phyloP scores from a whole-genome alignment of 768 basidiomycete genomes.

The Leccinum disarticulatum region DNA sequence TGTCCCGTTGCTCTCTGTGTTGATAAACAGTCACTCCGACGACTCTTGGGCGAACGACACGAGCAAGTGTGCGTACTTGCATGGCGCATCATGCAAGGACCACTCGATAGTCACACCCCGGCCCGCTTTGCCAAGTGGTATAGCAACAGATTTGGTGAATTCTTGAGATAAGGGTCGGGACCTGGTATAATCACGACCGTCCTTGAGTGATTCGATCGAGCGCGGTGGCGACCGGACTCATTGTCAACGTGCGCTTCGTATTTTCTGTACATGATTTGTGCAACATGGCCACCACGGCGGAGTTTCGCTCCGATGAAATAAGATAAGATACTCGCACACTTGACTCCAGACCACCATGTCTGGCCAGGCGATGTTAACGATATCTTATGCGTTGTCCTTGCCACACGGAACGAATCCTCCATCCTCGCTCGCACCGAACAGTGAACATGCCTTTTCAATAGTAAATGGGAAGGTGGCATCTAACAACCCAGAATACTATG shows the following conservation, averaged over 20 bases:
- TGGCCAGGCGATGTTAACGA: conserved; percentile 14
- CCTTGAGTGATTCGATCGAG: conserved; percentile 87
- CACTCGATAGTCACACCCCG: conserved; percentile 7
- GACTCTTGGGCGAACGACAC: no score
- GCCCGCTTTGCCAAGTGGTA: conserved; percentile 39
- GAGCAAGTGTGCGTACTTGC: no score
- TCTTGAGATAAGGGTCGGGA: conserved; percentile 51
- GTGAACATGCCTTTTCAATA: conserved; percentile 28
- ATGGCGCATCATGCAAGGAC: no score
- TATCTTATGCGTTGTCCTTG: conserved; percentile 24
- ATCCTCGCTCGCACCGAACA: conserved; percentile 21
- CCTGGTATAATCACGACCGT: conserved; percentile 82
- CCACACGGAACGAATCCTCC: conserved; percentile 19
- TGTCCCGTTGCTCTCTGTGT: no score
- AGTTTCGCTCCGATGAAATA: conserved; percentile 60
- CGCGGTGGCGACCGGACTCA: conserved; percentile 68
- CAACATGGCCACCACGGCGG: conserved; percentile 56
- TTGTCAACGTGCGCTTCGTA: no score
- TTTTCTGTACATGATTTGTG: conserved; percentile 27
- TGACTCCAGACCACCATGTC: conserved; percentile 15
- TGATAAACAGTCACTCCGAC: no score
- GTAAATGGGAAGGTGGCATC: conserved; percentile 16
- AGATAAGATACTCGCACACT: neutral
- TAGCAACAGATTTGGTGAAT: conserved; percentile 61
- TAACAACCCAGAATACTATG: conserved; percentile 43